Conservation (phyloP, 2,329 filamentous ascomycete genomes). For the Venturiaceae sp. region DNA sequence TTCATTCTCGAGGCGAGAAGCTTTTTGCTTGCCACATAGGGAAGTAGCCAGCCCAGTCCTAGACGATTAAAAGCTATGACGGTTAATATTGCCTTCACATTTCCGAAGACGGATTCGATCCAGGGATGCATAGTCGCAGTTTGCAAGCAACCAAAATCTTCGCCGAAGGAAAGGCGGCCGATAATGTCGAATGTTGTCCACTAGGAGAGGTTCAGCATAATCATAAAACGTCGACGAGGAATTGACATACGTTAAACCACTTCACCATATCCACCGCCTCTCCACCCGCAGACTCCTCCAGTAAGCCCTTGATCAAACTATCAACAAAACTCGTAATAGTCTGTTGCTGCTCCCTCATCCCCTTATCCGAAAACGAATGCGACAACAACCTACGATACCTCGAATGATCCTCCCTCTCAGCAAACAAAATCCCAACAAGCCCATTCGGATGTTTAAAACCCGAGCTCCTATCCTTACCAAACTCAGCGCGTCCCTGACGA, state of each 20-base stretch:
- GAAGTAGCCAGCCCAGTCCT: background rate
- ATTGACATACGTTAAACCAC: conserved; percentile 4
- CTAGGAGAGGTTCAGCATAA: background rate
- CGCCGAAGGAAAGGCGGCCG: conserved; percentile 7
- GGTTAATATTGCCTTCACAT: background rate
- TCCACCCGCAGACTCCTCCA: conserved; percentile 10
- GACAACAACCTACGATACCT: background rate
- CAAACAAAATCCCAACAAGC: too few relatives aligned
- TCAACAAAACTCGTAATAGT: conserved; percentile 6
- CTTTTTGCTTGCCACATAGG: background rate
- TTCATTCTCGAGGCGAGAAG: too few relatives aligned
- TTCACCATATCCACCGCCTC: conserved; percentile 4
- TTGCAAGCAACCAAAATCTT: background rate
- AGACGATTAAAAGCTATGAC: background rate
- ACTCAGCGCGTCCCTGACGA: background rate
- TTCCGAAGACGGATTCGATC: conserved; percentile 1
- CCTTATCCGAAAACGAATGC: conserved; percentile 6
- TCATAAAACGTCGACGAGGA: background rate
- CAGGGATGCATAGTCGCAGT: background rate
- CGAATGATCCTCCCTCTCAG: conserved; percentile 5
- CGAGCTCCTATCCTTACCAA: too few relatives aligned
- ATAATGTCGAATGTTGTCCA: conserved; percentile 8
- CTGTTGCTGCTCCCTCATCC: conserved; percentile 6
- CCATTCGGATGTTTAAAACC: too few relatives aligned
- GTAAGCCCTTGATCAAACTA: conserved; percentile 8